phyloP scores from a whole-genome alignment of 768 basidiomycete genomes.

The Strobilomyces echinocephalus region DNA sequence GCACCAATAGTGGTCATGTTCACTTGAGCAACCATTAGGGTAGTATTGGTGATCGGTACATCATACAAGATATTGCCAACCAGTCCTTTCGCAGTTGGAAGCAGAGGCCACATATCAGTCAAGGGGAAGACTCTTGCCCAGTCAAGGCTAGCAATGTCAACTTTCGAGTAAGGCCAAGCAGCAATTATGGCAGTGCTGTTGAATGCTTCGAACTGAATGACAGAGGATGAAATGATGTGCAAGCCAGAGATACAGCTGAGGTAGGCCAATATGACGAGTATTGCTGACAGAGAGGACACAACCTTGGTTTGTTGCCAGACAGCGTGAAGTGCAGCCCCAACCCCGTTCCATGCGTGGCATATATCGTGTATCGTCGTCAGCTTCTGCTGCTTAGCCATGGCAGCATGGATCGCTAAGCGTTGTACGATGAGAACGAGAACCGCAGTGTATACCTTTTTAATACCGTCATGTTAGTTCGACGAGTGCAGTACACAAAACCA shows the following conservation, averaged over 20 bases:
- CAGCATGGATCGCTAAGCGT: neutral
- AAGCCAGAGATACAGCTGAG: neutral
- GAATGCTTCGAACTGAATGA: no score
- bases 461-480: neutral
- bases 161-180: no score
- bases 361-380: no score
- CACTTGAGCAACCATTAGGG: neutral
- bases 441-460: no score
- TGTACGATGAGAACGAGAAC: neutral
- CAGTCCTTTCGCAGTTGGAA: neutral
- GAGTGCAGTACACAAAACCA: neutral
- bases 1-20: neutral
- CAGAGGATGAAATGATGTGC: neutral
- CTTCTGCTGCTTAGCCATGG: neutral
- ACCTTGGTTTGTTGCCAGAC: neutral
- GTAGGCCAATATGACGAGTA: neutral
- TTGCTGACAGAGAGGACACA: neutral
- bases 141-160: neutral
- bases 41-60: neutral
- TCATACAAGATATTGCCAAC: neutral
- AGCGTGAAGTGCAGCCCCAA: neutral
- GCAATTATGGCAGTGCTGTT: no score
- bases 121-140: neutral
- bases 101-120: neutral
- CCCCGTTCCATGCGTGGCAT: neutral